phyloP scores from a whole-genome alignment of 148 eudicot species.

The Rheum nobile region DNA sequence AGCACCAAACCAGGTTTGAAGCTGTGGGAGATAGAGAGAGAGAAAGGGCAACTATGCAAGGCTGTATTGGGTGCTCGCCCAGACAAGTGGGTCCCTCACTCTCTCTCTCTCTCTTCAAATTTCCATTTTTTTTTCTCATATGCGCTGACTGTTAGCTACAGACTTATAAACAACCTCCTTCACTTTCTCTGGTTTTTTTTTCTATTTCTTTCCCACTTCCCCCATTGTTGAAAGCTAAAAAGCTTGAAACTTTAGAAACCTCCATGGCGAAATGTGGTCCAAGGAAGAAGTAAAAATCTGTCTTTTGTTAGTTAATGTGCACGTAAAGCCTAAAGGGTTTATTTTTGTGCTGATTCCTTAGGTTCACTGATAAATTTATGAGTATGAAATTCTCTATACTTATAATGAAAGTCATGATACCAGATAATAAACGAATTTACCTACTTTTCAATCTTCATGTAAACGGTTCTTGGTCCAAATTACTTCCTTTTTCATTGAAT shows the following conservation, averaged over 20 bases:
- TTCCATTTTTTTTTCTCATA: not conserved
- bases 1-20: not conserved
- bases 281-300: no score
- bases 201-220: not conserved
- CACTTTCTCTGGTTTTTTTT: not conserved
- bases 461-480: no score
- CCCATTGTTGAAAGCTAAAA: not conserved
- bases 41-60: not conserved
- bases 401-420: no score
- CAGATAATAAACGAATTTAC: no score
- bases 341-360: no score
- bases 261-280: not conserved
- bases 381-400: no score
- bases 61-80: not conserved
- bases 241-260: not conserved
- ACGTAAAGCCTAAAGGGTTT: not conserved
- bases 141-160: constrained; percentile 1
- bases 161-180: not conserved
- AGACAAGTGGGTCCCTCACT: not conserved
- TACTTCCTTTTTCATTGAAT: no score
- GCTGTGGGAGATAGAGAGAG: not conserved
- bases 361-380: no score
- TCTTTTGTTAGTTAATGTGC: not conserved
- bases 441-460: no score
- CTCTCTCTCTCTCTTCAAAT: not conserved